Conservation (phyloP, 2,329 filamentous ascomycete genomes). For the Diaporthe longicolla region DNA sequence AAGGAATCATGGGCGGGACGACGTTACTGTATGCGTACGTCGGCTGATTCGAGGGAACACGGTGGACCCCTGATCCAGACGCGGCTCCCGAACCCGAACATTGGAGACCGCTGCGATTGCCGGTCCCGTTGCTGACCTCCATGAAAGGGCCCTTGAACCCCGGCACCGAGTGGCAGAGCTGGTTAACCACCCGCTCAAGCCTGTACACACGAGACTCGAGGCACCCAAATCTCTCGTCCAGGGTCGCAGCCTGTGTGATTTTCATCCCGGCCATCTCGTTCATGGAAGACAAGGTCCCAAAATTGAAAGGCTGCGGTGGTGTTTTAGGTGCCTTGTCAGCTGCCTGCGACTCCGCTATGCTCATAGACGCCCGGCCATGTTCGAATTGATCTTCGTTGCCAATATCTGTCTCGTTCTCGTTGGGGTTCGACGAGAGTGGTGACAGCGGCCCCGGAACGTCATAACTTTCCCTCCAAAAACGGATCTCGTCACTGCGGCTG, state of each 20-base stretch:
- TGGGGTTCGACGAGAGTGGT: conserved; percentile 60
- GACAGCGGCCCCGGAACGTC: conserved; percentile 63
- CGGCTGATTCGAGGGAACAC: conserved; percentile 41
- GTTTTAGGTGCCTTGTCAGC: conserved; percentile 53
- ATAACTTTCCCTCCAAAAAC: conserved; percentile 75
- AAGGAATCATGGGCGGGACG: conserved; percentile 49
- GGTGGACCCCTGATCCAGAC: conserved; percentile 37
- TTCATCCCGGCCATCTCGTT: conserved; percentile 68
- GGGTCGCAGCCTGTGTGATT: conserved; percentile 67
- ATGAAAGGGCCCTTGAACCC: conserved; percentile 53
- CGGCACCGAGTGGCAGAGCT: conserved; percentile 63
- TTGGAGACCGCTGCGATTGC: conserved; percentile 44
- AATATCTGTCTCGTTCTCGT: conserved; percentile 36
- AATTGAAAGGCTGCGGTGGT: conserved; percentile 68
- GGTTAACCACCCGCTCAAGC: conserved; percentile 66
- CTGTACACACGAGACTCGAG: conserved; percentile 67
- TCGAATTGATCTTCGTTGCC: conserved; percentile 47
- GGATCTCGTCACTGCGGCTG: conserved; percentile 74
- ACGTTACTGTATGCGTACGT: conserved; percentile 48
- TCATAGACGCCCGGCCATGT: conserved; percentile 48
- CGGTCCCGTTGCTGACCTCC: conserved; percentile 48
- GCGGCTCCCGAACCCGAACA: conserved; percentile 31
- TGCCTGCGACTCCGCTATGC: conserved; percentile 51
- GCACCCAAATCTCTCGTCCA: conserved; percentile 66
- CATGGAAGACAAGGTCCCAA: conserved; percentile 62